Evolutionary conservation across 345 rosid species (phyloP), one percentile per base, ranked within the genome.

Genomic region (Eutrema japonicum): DNA sequence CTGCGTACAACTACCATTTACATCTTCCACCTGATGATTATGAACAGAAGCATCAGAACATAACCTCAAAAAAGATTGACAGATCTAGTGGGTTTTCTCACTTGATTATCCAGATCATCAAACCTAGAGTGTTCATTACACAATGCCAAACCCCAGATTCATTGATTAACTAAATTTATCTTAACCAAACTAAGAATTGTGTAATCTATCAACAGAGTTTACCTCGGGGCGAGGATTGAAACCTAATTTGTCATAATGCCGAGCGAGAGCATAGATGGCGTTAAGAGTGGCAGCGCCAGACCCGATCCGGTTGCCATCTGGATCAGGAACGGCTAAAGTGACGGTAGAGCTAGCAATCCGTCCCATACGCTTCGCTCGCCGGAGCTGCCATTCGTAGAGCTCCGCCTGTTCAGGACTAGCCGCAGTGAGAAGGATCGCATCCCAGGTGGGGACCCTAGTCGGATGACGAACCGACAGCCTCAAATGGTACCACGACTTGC

Each of bases 271-370:
- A 52, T 64, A 66, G 64, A 95, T 78, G 73, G 99, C 96, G 52
- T 95, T 87, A 77, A 95, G 93, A 54, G 98, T 95, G 54, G 98
- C 99, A 32, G 97, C 96, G 4, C 99, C 98, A 33, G 99, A 95
- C 10, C 98, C 96, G 74, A 92, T 92, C 86, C 96, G 93, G 33
- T 83, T 89, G 65, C 96, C 97, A 8, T 90, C 73, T 26, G 96
- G 96, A 54, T 95, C 99, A 22, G 99, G 98, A 0, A 92, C 94
- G 5, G 96, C 91, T 22, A 92, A 82, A 49, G 94, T 89, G 75
- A 95, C 85, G 2, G 99, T 95, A 72, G 89, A 85, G 78, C 64
- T 8, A 66, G 97, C 85, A 36, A 95, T 92, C 37, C 99, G 87
- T 54, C 96, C 97, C 75, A 87, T 77, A 2, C 96, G 88, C 72